Percentiles rank a stretch among this genome's conserved stretches.
These are phyloP conservation scores for Paecilomyces formosus DNA, from an alignment of 2,329 filamentous ascomycete species.

Conservation along the genomic window DNA sequence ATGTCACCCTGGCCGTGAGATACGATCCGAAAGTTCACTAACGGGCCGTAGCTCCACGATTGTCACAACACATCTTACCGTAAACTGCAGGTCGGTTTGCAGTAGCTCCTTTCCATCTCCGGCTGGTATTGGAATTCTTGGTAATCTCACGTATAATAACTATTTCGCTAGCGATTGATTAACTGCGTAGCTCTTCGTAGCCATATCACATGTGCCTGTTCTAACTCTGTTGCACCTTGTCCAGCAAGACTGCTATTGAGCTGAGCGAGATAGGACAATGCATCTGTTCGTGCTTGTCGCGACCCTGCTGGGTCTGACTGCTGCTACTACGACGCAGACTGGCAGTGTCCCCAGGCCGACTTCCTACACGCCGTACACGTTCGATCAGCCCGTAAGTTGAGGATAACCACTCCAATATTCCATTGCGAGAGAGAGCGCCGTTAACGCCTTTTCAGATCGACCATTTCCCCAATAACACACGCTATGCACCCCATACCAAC, in stretches of 20 bases:
- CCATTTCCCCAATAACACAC: neutral
- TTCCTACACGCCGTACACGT: neutral
- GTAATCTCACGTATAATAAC: neutral
- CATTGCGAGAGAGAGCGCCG: neutral
- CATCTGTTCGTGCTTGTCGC: neutral
- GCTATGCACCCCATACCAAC: neutral
- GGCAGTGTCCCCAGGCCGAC: neutral
- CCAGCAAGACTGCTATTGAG: neutral
- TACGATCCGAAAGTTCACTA: neutral
- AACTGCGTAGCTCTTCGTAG: neutral
- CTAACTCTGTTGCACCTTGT: neutral
- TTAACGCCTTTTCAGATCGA: neutral
- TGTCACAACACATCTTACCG: neutral
- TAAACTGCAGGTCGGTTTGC: neutral
- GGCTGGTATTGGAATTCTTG: neutral
- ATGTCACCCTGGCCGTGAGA: neutral
- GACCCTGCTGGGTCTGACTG: neutral
- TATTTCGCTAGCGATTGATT: neutral
- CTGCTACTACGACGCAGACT: neutral
- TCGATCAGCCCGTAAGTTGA: neutral
- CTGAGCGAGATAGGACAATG: neutral
- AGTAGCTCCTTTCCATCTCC: neutral
- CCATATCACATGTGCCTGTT: neutral
- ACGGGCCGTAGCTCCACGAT: neutral
- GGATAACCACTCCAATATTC: neutral